Conservation (phyloP, 139 green algal species). For the Picochlorum sp. region DNA sequence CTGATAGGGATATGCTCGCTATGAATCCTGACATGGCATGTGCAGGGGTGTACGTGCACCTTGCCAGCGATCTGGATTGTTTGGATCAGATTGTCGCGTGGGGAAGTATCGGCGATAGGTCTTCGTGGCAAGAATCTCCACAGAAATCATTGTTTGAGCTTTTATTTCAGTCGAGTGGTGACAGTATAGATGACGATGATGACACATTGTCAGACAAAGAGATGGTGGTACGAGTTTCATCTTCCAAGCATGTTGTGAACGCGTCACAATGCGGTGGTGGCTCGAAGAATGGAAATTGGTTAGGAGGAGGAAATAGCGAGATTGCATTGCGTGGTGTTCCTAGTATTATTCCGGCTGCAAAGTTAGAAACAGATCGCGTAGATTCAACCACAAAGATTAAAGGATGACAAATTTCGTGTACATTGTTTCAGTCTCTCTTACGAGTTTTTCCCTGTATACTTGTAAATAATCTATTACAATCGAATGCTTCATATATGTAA, state of each 20-base stretch:
- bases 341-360: neutral
- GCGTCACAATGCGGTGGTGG: too few relatives aligned
- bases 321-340: neutral
- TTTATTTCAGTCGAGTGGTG: neutral
- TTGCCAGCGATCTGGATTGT: constrained; percentile 45
- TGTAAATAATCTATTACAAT: too few relatives aligned
- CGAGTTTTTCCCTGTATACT: too few relatives aligned
- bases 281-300: neutral
- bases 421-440: too few relatives aligned
- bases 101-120: constrained; percentile 47
- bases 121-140: constrained; percentile 31
- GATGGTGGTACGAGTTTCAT: too few relatives aligned
- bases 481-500: neutral
- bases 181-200: too few relatives aligned
- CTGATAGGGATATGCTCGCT: constrained; percentile 51
- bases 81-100: constrained; percentile 59
- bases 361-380: neutral
- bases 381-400: too few relatives aligned
- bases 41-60: constrained; percentile 66
- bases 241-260: neutral
- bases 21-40: constrained; percentile 26
- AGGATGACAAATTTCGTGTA: too few relatives aligned
- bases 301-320: neutral
- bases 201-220: too few relatives aligned
- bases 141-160: neutral